phyloP scores from a whole-genome alignment of 352 stramenopile species.

The Pythium apleroticum region DNA sequence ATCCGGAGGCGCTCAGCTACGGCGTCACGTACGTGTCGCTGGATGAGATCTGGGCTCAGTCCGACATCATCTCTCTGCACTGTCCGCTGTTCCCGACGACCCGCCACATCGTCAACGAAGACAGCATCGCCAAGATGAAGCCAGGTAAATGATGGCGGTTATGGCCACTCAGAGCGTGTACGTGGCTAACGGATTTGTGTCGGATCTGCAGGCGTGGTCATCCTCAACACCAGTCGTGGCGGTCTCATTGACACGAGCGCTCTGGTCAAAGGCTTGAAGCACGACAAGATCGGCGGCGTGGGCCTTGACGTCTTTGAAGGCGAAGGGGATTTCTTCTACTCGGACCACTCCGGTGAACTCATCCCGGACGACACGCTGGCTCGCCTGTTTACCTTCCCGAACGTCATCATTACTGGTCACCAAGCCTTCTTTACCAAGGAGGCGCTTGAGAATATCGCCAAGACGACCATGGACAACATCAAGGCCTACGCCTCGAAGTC shows the following conservation, averaged over 20 bases:
- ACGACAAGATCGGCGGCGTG: conserved; percentile 67
- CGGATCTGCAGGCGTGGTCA: conserved; percentile 51
- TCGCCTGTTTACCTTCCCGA: conserved; percentile 80
- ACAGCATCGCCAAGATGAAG: conserved; percentile 92
- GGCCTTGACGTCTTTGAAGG: conserved; percentile 91
- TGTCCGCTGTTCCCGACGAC: no score
- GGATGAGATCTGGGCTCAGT: no score
- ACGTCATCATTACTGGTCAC: conserved; percentile 80
- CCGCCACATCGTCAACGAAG: no score
- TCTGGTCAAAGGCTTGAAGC: conserved; percentile 78
- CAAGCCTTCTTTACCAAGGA: conserved; percentile 84
- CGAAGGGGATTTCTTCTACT: conserved; percentile 78
- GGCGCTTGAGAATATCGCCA: conserved; percentile 65
- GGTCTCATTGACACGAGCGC: conserved; percentile 84
- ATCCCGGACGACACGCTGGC: conserved; percentile 71
- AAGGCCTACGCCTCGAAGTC: conserved; percentile 47
- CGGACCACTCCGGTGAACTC: conserved; percentile 62
- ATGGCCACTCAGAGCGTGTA: no score
- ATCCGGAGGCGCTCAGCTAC: no score
- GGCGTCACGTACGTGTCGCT: no score
- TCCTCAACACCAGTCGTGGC: conserved; percentile 92
- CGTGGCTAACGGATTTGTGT: background rate
- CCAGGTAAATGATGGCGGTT: conserved; percentile 27
- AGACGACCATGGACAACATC: conserved; percentile 78
- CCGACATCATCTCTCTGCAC: no score